Conservation (phyloP, 140 eudicot genomes). For the Senecio squalidus region DNA sequence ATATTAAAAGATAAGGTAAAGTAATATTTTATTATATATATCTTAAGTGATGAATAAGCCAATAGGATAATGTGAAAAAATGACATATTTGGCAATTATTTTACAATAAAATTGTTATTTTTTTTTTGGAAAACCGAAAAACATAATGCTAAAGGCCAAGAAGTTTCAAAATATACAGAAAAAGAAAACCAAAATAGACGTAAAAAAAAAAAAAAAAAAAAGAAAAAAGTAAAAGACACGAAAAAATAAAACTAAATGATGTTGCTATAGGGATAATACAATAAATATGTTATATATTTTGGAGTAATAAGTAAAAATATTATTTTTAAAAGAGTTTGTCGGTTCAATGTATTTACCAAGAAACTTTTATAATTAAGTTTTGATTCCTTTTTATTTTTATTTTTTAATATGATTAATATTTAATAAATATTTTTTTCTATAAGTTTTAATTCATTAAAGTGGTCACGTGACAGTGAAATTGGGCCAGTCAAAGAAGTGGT, state of each 20-base stretch:
- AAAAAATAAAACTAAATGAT: too few relatives aligned
- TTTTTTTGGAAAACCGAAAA: too few relatives aligned
- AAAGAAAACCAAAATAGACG: too few relatives aligned
- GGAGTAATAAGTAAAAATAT: not conserved
- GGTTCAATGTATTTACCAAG: constrained; percentile 20
- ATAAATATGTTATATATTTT: not conserved
- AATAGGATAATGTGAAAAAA: not conserved
- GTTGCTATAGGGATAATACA: not conserved
- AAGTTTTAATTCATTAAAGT: not conserved
- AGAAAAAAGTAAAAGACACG: too few relatives aligned
- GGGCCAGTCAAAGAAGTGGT: too few relatives aligned
- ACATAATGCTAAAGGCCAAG: too few relatives aligned
- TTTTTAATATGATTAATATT: not conserved
- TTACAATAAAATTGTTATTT: too few relatives aligned
- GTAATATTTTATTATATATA: not conserved
- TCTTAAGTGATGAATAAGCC: not conserved
- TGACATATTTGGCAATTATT: too few relatives aligned
- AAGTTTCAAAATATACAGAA: too few relatives aligned
- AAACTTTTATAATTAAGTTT: not conserved
- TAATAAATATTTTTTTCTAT: not conserved
- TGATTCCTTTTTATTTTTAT: not conserved
- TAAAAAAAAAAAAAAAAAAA: too few relatives aligned
- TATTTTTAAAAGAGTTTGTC: not conserved
- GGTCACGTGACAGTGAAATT: too few relatives aligned
- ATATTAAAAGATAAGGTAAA: not conserved